phyloP scores from a whole-genome alignment of 306 rosid genomes.

The Cercis canadensis region DNA sequence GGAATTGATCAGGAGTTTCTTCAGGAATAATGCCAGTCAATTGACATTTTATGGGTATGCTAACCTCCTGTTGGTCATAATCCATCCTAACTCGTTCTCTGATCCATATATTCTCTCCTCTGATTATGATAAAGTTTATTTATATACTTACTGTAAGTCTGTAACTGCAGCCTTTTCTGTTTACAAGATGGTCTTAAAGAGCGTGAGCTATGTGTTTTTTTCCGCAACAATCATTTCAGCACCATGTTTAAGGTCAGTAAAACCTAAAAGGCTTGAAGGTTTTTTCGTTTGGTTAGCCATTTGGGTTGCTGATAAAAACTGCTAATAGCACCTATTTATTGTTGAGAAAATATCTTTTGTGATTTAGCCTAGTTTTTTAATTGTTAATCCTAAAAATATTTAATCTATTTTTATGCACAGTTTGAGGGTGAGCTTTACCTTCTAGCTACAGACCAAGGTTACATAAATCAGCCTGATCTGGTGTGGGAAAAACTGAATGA shows the following conservation, averaged over 20 bases:
- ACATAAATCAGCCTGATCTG: constrained; percentile 92
- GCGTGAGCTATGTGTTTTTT: constrained; percentile 92
- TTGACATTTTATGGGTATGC: constrained; percentile 87
- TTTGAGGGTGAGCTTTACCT: constrained; percentile 84
- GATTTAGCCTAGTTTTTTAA: constrained; percentile 24
- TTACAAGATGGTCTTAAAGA: constrained; percentile 96
- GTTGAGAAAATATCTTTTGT: not conserved
- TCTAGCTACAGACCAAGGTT: constrained; percentile 99
- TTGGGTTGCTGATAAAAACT: constrained; percentile 32
- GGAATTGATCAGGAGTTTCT: constrained; percentile 77
- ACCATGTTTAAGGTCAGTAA: constrained; percentile 95
- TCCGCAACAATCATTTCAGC: constrained; percentile 99
- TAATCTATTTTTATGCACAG: constrained; percentile 46
- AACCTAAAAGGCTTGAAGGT: constrained; percentile 21
- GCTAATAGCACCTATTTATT: constrained; percentile 18
- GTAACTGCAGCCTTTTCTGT: constrained; percentile 81
- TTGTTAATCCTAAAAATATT: constrained; percentile 27
- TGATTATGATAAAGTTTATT: constrained; percentile 17
- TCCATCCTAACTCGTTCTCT: constrained; percentile 26
- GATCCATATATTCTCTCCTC: constrained; percentile 20
- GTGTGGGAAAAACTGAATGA: constrained; percentile 99
- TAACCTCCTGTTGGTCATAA: constrained; percentile 23
- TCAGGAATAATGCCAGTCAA: constrained; percentile 93
- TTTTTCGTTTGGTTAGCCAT: constrained; percentile 23
- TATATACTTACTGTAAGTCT: constrained; percentile 31